A percentile compares a stretch with the other conserved stretches of the same genome.
These are phyloP conservation scores for Neoboletus subvelutipes DNA, from an alignment of 768 basidiomycete species.

Conservation along the genomic window DNA sequence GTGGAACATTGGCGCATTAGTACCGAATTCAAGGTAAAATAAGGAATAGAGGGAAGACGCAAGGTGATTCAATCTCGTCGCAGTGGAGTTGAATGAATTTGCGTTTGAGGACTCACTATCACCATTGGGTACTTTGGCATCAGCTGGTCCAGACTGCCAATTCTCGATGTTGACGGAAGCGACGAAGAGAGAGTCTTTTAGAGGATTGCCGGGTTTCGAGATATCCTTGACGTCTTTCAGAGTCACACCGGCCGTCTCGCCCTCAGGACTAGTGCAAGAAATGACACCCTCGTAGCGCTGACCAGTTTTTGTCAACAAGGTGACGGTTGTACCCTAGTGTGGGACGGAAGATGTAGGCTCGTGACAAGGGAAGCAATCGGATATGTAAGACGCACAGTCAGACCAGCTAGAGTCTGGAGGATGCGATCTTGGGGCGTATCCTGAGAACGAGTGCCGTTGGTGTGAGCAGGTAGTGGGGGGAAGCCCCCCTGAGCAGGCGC, in stretches of 20 bases:
- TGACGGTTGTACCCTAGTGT: constrained; percentile 71
- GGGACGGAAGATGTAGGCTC: constrained; percentile 19
- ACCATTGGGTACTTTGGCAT: constrained; percentile 65
- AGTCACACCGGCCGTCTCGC: constrained; percentile 69
- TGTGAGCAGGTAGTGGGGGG: constrained; percentile 43
- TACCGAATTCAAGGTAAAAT: neutral
- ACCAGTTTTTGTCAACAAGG: constrained; percentile 67
- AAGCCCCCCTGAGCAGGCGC: constrained; percentile 37
- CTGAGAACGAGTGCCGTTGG: constrained; percentile 47
- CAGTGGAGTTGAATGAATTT: neutral
- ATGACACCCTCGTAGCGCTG: constrained; percentile 77
- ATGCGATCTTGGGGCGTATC: constrained; percentile 56
- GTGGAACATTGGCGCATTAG: constrained; percentile 17
- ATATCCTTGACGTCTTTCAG: constrained; percentile 80
- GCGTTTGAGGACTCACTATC: constrained; percentile 52
- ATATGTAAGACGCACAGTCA: constrained; percentile 55
- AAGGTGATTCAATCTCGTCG: neutral
- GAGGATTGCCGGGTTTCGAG: constrained; percentile 59
- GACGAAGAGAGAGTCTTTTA: constrained; percentile 70
- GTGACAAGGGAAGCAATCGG: constrained; percentile 9
- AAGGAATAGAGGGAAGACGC: neutral
- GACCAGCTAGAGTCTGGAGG: constrained; percentile 63
- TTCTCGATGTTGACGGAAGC: constrained; percentile 69
- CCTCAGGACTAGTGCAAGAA: constrained; percentile 56
- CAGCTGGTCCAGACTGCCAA: constrained; percentile 74